These are phyloP conservation scores for Hypoxylon fuscum DNA, from an alignment of 495 filamentous ascomycete species.

Conservation along the genomic window DNA sequence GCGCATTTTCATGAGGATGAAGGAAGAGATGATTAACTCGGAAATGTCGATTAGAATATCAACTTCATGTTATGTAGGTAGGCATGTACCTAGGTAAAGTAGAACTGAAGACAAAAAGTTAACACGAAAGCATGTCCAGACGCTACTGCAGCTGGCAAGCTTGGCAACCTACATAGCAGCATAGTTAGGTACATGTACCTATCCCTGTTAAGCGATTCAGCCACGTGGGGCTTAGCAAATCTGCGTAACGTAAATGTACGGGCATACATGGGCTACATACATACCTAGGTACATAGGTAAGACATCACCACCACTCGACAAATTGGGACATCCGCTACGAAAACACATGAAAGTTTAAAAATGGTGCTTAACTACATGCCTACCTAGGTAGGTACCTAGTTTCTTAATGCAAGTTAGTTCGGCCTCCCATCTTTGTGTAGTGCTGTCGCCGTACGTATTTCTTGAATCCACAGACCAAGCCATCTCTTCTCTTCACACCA, in stretches of 20 bases:
- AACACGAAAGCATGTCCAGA: conserved; percentile 35
- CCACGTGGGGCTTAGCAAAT: too few relatives aligned
- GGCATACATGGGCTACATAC: too few relatives aligned
- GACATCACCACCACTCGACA: too few relatives aligned
- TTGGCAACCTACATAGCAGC: background rate
- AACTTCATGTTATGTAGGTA: background rate
- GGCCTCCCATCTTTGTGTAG: background rate
- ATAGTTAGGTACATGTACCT: too few relatives aligned
- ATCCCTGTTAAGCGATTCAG: too few relatives aligned
- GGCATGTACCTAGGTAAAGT: background rate
- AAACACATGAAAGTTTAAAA: too few relatives aligned
- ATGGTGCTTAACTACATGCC: too few relatives aligned
- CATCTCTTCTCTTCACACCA: conserved; percentile 48
- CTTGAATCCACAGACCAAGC: conserved; percentile 51
- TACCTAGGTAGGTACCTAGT: too few relatives aligned
- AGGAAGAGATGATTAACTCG: conserved; percentile 1
- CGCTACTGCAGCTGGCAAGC: conserved; percentile 13
- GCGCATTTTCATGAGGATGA: conserved; percentile 37
- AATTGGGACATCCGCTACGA: too few relatives aligned
- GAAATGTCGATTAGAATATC: background rate
- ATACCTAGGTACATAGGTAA: too few relatives aligned
- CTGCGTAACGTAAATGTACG: too few relatives aligned
- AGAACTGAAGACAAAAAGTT: conserved; percentile 3
- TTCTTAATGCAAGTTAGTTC: background rate
- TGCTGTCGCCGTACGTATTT: conserved; percentile 13